These are phyloP conservation scores for Saposhnikovia divaricata DNA, from an alignment of 129 eudicot species.

Conservation along the genomic window DNA sequence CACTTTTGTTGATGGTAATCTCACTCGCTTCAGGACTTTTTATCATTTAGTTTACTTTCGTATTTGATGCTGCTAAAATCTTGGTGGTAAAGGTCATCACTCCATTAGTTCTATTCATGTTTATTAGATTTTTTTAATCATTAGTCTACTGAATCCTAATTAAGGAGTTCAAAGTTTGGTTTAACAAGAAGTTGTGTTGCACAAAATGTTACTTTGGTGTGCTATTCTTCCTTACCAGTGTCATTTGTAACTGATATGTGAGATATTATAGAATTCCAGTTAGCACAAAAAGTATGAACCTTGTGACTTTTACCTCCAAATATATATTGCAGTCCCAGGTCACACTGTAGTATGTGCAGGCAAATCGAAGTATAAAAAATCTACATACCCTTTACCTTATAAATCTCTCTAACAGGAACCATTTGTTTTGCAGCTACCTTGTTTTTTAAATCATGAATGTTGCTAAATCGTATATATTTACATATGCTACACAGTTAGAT, in stretches of 20 bases:
- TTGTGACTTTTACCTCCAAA: too few relatives aligned
- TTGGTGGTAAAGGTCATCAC: not conserved
- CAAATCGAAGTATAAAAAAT: not conserved
- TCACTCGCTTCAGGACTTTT: not conserved
- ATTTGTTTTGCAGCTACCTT: conserved; percentile 64
- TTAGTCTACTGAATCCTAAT: not conserved
- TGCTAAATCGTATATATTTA: not conserved
- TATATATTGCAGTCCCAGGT: too few relatives aligned
- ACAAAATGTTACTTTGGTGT: not conserved
- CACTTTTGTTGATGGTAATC: conserved; percentile 53
- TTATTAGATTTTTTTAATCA: not conserved
- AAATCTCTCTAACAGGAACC: not conserved
- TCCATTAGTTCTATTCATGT: not conserved
- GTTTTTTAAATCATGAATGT: not conserved
- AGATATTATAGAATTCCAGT: too few relatives aligned
- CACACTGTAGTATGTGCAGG: too few relatives aligned
- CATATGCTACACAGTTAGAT: not conserved
- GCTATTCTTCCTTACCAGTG: too few relatives aligned
- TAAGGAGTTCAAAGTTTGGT: not conserved
- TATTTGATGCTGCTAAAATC: not conserved
- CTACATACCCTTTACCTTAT: not conserved
- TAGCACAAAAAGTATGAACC: too few relatives aligned
- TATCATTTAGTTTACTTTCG: not conserved
- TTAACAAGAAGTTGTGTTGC: not conserved
- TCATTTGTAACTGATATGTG: not conserved